Conservation (phyloP, 805 yeast species). For the Yarrowia deformans region DNA sequence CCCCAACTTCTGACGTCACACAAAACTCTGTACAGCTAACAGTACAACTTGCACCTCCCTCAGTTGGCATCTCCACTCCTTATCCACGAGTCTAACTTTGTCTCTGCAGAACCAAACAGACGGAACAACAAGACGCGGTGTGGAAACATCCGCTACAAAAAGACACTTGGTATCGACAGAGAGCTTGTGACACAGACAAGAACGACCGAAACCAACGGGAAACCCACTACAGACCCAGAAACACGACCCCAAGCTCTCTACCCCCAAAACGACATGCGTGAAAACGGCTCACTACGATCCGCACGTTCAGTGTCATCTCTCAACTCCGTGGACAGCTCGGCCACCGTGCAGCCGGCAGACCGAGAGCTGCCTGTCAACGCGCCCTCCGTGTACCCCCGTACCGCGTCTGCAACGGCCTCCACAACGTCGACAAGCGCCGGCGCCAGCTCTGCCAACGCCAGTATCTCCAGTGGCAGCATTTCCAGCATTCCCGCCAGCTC, state of each 20-base stretch:
- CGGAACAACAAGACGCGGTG: constrained; percentile 12
- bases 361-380: constrained; percentile 9
- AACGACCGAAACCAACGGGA: not conserved
- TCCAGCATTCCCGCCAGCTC: constrained; percentile 3
- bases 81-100: constrained; percentile 35
- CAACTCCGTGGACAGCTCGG: constrained; percentile 19
- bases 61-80: constrained; percentile 26
- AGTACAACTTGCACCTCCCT: constrained; percentile 6
- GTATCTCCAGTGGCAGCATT: constrained; percentile 24
- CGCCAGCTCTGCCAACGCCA: constrained; percentile 6
- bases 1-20: constrained; percentile 1
- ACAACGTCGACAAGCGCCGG: constrained; percentile 20
- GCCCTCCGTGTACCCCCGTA: constrained; percentile 32
- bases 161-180: not conserved
- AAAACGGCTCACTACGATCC: constrained; percentile 13
- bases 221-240: not conserved
- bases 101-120: constrained; percentile 28
- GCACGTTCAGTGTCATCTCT: constrained; percentile 35
- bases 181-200: not conserved
- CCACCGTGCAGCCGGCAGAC: constrained; percentile 23
- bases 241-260: not conserved
- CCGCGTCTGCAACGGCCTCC: constrained; percentile 23
- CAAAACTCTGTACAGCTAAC: not conserved
- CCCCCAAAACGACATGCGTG: not conserved
- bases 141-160: not conserved